Conservation (phyloP, 768 basidiomycete species). For the Pleurotus tuoliensis region DNA sequence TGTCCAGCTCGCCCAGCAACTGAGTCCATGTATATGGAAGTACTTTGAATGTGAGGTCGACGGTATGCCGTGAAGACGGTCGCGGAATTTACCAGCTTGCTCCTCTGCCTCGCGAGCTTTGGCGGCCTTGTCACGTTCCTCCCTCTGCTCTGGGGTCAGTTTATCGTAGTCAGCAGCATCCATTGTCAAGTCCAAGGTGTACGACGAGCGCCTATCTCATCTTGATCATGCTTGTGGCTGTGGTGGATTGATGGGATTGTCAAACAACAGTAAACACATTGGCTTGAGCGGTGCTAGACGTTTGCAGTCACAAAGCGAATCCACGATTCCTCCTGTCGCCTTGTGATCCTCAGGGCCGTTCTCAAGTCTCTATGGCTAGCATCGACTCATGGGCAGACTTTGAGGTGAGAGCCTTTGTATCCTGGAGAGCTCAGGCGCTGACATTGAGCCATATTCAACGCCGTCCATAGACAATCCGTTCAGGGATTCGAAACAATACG, state of each 20-base stretch:
- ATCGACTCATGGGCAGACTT: conserved; percentile 67
- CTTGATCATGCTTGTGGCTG: background rate
- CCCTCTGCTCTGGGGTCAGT: conserved; percentile 71
- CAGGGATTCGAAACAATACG: conserved; percentile 71
- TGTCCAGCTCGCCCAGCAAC: conserved; percentile 81
- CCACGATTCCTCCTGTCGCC: conserved; percentile 2
- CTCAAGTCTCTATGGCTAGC: conserved; percentile 48
- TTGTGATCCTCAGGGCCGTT: conserved; percentile 2
- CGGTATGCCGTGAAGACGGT: conserved; percentile 9
- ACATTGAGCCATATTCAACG: conserved; percentile 8
- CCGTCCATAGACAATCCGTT: conserved; percentile 54
- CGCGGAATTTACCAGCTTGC: conserved; percentile 68
- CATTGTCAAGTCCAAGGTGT: conserved; percentile 16
- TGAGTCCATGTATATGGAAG: conserved; percentile 93
- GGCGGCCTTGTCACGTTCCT: conserved; percentile 64
- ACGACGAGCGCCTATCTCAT: conserved; percentile 8
- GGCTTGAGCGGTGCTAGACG: background rate
- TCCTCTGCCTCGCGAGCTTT: conserved; percentile 69
- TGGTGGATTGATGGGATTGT: background rate
- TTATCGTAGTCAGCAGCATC: conserved; percentile 68
- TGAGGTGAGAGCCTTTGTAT: conserved; percentile 45
- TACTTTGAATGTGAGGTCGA: conserved; percentile 37
- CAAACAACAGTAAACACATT: background rate
- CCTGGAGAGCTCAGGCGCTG: conserved; percentile 9
- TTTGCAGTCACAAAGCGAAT: background rate